These are phyloP conservation scores for Eucalyptus rudis DNA, from an alignment of 345 rosid genomes.

Conservation along the genomic window DNA sequence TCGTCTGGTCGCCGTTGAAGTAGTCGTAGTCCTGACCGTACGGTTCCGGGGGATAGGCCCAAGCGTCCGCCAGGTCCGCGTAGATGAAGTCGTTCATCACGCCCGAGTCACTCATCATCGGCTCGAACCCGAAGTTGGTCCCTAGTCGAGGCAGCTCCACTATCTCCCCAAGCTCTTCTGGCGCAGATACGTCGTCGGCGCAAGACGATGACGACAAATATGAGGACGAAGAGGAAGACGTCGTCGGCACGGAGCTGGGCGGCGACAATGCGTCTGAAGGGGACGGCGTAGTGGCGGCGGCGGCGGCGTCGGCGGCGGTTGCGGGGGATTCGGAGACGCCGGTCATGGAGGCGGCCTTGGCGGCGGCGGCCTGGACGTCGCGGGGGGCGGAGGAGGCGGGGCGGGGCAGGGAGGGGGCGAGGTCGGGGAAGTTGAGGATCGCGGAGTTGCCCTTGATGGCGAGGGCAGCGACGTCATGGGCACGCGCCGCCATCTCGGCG, in stretches of 20 bases:
- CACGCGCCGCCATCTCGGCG: constrained; percentile 96
- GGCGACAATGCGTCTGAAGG: neutral
- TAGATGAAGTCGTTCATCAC: constrained; percentile 42
- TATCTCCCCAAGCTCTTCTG: constrained; percentile 72
- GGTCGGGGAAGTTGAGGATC: constrained; percentile 78
- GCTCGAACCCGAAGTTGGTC: constrained; percentile 16
- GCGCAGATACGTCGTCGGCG: neutral
- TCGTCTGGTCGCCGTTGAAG: constrained; percentile 11
- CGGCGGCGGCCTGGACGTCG: constrained; percentile 89
- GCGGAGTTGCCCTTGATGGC: constrained; percentile 79
- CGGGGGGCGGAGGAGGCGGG: constrained; percentile 59
- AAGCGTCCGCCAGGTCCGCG: constrained; percentile 34
- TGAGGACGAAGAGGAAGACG: neutral
- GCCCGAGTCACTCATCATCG: constrained; percentile 11
- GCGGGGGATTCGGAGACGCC: constrained; percentile 2
- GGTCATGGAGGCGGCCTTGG: constrained; percentile 65
- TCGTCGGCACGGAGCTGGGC: neutral
- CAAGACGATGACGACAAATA: neutral
- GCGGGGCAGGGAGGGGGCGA: constrained; percentile 58
- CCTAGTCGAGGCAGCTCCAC: constrained; percentile 72
- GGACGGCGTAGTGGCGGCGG: neutral
- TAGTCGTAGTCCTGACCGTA: neutral
- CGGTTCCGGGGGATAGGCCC: constrained; percentile 10
- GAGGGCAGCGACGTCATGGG: constrained; percentile 93
- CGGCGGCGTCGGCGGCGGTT: neutral